Conservation (phyloP, 345 rosid species). For the Turnera subulata region DNA sequence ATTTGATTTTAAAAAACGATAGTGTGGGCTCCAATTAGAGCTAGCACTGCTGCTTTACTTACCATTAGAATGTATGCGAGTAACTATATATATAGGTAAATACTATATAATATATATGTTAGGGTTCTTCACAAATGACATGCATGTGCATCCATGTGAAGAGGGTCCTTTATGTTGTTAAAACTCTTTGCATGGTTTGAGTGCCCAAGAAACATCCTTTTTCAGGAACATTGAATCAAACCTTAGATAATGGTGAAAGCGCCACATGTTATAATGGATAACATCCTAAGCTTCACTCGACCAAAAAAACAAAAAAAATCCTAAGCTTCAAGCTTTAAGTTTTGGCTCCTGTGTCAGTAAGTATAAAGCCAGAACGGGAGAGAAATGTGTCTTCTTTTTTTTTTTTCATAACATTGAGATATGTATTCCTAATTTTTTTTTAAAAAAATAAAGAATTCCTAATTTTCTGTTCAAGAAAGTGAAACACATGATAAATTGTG, state of each 20-base stretch:
- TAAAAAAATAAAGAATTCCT: too few species aligned
- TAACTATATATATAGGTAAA: conserved; percentile 1
- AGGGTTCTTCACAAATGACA: too few species aligned
- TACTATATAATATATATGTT: conserved; percentile 17
- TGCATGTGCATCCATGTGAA: conserved; percentile 66
- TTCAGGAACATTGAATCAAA: conserved; percentile 7
- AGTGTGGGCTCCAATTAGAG: background rate
- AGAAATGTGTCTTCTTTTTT: too few species aligned
- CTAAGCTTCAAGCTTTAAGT: too few species aligned
- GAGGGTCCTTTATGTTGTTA: conserved; percentile 50
- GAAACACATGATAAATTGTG: too few species aligned
- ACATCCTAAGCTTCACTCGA: background rate
- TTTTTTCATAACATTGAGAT: too few species aligned
- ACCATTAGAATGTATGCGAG: conserved; percentile 29
- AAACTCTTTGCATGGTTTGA: conserved; percentile 22
- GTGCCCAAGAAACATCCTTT: conserved; percentile 19
- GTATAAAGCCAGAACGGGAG: background rate
- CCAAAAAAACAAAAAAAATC: too few species aligned
- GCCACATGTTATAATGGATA: too few species aligned
- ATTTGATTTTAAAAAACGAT: background rate
- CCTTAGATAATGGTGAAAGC: background rate
- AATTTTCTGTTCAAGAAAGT: too few species aligned
- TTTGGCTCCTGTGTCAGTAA: background rate
- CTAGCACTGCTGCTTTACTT: background rate
- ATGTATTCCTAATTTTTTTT: too few species aligned